A percentile compares a stretch with the other conserved stretches of the same genome.
These are phyloP conservation scores for Penicillium sp. DNA, from an alignment of 2,329 filamentous ascomycete genomes.

Conservation along the genomic window DNA sequence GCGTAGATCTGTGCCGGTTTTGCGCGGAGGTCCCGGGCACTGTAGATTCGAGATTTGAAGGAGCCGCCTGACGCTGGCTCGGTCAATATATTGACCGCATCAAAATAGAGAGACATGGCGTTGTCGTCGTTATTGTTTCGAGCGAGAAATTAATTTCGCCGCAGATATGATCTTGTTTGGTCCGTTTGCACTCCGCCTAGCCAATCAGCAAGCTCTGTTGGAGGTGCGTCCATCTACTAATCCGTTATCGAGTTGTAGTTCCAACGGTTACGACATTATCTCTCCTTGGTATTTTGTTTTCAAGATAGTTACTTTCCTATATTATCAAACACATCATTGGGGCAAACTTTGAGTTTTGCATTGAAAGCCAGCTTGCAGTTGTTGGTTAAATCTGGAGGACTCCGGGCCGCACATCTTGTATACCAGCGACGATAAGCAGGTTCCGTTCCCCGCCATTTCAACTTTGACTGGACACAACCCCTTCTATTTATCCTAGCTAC, in stretches of 20 bases:
- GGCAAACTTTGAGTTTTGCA: neutral
- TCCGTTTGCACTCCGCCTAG: slow-evolving; percentile 24
- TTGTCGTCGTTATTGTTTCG: slow-evolving; percentile 1
- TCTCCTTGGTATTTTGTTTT: neutral
- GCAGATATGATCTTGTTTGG: slow-evolving; percentile 8
- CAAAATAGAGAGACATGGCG: slow-evolving; percentile 90
- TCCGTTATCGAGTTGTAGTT: neutral
- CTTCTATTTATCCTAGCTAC: neutral
- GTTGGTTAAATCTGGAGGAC: neutral
- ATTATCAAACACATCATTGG: neutral
- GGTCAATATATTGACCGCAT: slow-evolving; percentile 75
- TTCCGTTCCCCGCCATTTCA: neutral
- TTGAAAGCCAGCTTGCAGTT: neutral
- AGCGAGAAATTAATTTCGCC: slow-evolving; percentile 7
- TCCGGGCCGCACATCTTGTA: neutral
- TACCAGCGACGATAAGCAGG: neutral
- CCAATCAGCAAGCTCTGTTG: neutral
- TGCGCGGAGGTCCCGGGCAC: slow-evolving; percentile 71
- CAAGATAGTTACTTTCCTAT: neutral
- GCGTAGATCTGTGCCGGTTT: slow-evolving; percentile 82
- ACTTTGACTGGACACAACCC: neutral
- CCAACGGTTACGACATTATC: neutral
- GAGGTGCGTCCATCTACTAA: neutral
- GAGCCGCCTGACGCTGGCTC: slow-evolving; percentile 72
- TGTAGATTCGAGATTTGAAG: slow-evolving; percentile 82